A percentile compares a stretch with the other conserved stretches of the same genome.
Evolutionary conservation across 2,329 filamentous ascomycete genomes (phyloP).

Genomic region (Aspergillus floridensis): DNA sequence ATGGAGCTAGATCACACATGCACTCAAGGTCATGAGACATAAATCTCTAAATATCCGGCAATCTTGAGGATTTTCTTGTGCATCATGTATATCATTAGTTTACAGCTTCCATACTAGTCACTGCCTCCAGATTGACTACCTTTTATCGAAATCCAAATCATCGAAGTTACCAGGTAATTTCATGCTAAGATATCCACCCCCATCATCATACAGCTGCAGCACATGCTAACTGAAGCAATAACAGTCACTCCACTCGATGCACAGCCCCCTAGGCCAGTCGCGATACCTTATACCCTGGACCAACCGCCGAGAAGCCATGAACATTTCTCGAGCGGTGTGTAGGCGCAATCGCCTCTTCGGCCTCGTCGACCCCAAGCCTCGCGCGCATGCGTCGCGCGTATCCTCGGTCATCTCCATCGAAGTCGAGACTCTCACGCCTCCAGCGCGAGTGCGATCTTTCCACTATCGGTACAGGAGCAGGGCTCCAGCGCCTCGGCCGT

Average conservation of each 20-base stretch:
- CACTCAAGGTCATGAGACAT: too few species aligned
- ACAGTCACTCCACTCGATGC: not conserved
- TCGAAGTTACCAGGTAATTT: not conserved
- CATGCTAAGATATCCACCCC: too few species aligned
- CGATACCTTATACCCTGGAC: slow-evolving; percentile 6
- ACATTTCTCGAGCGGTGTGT: not conserved
- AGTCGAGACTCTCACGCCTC: not conserved
- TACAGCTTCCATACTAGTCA: too few species aligned
- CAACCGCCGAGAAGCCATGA: not conserved
- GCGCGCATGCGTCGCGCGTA: not conserved
- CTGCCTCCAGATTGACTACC: too few species aligned
- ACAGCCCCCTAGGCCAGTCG: not conserved
- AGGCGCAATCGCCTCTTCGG: not conserved
- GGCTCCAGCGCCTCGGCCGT: not conserved
- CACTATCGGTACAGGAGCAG: not conserved
- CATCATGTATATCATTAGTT: too few species aligned
- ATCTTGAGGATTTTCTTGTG: too few species aligned
- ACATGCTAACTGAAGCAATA: not conserved
- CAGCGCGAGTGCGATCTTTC: not conserved
- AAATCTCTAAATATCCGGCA: too few species aligned
- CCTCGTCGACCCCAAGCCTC: not conserved
- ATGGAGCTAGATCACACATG: too few species aligned
- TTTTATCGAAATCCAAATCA: too few species aligned
- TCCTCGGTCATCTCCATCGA: not conserved
- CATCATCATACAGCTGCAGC: not conserved